Evolutionary conservation across 768 basidiomycete genomes (phyloP).

Genomic region (Mycena belliarum): DNA sequence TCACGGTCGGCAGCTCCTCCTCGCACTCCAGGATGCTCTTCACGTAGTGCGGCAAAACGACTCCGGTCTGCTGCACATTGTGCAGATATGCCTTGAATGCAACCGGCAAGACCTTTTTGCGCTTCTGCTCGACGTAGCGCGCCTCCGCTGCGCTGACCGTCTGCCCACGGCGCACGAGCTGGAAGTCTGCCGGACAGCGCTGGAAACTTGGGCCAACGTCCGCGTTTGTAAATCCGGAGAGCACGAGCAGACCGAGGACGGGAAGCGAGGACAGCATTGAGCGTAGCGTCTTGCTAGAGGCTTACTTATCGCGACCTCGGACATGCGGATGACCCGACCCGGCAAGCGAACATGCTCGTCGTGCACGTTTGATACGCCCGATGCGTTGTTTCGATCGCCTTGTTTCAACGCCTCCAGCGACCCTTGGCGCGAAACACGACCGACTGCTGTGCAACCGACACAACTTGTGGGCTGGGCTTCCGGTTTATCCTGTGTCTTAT

Average conservation of each 20-base stretch:
- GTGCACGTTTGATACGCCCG: no score
- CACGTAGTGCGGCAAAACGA: constrained; percentile 36
- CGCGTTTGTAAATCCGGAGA: background rate
- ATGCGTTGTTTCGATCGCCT: no score
- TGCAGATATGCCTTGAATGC: constrained; percentile 43
- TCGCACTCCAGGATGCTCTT: constrained; percentile 27
- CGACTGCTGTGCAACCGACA: no score
- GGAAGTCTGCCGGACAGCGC: constrained; percentile 15
- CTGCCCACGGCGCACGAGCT: constrained; percentile 28
- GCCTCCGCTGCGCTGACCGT: constrained; percentile 36
- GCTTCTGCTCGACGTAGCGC: constrained; percentile 37
- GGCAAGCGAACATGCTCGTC: no score
- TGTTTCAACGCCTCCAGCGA: no score
- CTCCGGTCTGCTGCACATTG: constrained; percentile 33
- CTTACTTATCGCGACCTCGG: no score
- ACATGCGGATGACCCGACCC: no score
- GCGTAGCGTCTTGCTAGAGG: background rate
- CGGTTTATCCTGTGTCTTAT: no score
- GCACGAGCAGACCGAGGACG: constrained; percentile 3
- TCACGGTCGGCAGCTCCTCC: constrained; percentile 36
- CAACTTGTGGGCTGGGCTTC: no score
- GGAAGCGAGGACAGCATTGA: no score
- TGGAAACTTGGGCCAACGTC: constrained; percentile 9
- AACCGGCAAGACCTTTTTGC: constrained; percentile 34
- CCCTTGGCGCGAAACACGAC: no score